These are phyloP conservation scores for Pleurotus giganteus DNA, from an alignment of 768 basidiomycete genomes.

Conservation along the genomic window DNA sequence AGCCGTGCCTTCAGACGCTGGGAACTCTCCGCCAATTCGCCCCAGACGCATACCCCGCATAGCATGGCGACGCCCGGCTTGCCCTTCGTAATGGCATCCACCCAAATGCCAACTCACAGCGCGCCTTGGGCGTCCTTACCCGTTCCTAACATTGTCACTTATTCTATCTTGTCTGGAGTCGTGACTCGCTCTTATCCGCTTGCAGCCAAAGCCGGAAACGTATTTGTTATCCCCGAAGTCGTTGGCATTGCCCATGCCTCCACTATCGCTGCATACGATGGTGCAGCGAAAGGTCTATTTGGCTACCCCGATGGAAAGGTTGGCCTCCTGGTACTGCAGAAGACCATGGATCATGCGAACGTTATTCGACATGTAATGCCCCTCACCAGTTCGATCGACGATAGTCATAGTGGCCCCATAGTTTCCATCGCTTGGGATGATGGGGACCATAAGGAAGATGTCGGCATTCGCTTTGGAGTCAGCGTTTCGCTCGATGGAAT, in stretches of 20 bases:
- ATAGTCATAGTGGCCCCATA: conserved; percentile 65
- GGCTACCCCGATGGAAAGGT: conserved; percentile 71
- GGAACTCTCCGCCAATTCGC: conserved; percentile 61
- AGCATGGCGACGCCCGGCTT: conserved; percentile 46
- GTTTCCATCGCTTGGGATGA: conserved; percentile 53
- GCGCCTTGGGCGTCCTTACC: conserved; percentile 15
- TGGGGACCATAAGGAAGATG: conserved; percentile 16
- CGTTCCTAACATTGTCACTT: conserved; percentile 22
- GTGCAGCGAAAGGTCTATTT: conserved; percentile 70
- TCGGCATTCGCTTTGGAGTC: conserved; percentile 28
- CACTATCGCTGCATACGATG: conserved; percentile 56
- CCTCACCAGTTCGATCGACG: conserved; percentile 42
- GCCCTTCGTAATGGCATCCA: conserved; percentile 44
- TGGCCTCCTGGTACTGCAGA: conserved; percentile 52
- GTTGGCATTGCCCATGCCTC: conserved; percentile 64
- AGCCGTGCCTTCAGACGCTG: conserved; percentile 51
- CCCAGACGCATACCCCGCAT: conserved; percentile 64
- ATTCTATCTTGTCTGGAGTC: conserved; percentile 68
- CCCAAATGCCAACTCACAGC: conserved; percentile 38
- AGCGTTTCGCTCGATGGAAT: conserved; percentile 62
- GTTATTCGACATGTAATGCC: conserved; percentile 30
- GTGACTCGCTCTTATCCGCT: conserved; percentile 73
- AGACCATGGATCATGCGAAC: conserved; percentile 49
- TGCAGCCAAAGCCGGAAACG: conserved; percentile 57
- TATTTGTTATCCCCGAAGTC: conserved; percentile 77